Conservation (phyloP, 2,329 filamentous ascomycete genomes). For the Gremmenia infestans region DNA sequence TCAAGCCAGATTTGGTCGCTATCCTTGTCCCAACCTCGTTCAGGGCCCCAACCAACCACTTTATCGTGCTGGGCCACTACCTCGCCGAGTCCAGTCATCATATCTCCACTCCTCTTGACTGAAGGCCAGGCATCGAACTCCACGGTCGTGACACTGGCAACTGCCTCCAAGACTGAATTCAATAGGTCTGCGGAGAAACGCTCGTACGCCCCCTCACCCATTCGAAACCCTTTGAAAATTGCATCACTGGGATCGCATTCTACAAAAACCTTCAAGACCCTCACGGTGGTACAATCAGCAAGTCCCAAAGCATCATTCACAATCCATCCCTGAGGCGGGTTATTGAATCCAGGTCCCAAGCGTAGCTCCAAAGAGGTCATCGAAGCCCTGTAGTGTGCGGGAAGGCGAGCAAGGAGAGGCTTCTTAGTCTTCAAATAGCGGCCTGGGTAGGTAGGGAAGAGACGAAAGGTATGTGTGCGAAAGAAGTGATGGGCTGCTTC, state of each 20-base stretch:
- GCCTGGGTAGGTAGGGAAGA: constrained; percentile 62
- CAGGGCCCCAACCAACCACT: constrained; percentile 61
- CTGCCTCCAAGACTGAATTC: constrained; percentile 47
- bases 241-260: constrained; percentile 67
- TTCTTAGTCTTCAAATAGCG: constrained; percentile 69
- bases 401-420: constrained; percentile 63
- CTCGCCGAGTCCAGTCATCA: constrained; percentile 57
- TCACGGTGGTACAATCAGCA: constrained; percentile 53
- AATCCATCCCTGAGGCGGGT: constrained; percentile 65
- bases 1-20: constrained; percentile 8
- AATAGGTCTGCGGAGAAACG: constrained; percentile 57
- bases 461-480: constrained; percentile 54
- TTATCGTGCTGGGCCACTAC: constrained; percentile 45
- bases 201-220: constrained; percentile 64
- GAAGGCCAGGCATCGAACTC: constrained; percentile 66
- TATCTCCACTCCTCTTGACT: constrained; percentile 59
- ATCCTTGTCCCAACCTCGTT: constrained; percentile 59
- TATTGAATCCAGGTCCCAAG: constrained; percentile 67
- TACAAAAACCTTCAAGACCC: constrained; percentile 61
- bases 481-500: constrained; percentile 66
- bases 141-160: constrained; percentile 53
- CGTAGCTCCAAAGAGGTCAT: constrained; percentile 64
- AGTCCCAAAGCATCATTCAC: constrained; percentile 62
- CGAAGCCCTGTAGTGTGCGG: constrained; percentile 51
- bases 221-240: constrained; percentile 59